Evolutionary conservation across 805 yeast genomes (phyloP).

Genomic region (Gaillardinia entomophila): DNA sequence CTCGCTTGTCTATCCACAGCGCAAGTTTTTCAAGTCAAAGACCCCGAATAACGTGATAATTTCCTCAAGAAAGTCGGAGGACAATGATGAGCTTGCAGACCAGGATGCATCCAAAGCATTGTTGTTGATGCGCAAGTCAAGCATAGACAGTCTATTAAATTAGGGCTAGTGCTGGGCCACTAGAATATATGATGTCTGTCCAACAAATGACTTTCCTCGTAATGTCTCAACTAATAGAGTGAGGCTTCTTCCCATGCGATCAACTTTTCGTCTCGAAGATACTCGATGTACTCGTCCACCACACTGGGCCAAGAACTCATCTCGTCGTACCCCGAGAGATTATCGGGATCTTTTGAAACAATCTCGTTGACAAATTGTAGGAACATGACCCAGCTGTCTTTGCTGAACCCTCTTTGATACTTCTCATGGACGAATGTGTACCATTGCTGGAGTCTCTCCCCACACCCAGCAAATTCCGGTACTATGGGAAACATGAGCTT

Average conservation of each 20-base stretch:
- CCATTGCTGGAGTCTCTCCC: conserved; percentile 49
- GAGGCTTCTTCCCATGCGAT: neutral
- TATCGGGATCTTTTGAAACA: conserved; percentile 40
- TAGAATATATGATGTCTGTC: neutral
- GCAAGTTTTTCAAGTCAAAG: conserved; percentile 24
- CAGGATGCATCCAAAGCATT: conserved; percentile 35
- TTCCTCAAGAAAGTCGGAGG: conserved; percentile 9
- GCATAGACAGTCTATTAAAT: conserved; percentile 36
- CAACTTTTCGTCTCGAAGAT: conserved; percentile 26
- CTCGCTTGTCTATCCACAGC: conserved; percentile 17
- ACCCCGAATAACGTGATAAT: conserved; percentile 21
- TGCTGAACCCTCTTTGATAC: conserved; percentile 47
- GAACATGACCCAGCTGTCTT: conserved; percentile 85
- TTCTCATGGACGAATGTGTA: conserved; percentile 42
- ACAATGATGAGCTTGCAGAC: conserved; percentile 13
- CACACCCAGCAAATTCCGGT: conserved; percentile 1
- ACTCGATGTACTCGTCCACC: conserved; percentile 78
- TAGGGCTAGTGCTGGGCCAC: conserved; percentile 7
- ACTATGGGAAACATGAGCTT: conserved; percentile 43
- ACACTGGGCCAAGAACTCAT: conserved; percentile 89
- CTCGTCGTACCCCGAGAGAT: conserved; percentile 60
- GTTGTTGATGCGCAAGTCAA: conserved; percentile 34
- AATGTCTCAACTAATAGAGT: conserved; percentile 1
- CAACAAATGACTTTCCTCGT: neutral
- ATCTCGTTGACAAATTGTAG: conserved; percentile 54